Evolutionary conservation across 2,329 filamentous ascomycete genomes (phyloP).

Genomic region (Microcyclosporella mali): DNA sequence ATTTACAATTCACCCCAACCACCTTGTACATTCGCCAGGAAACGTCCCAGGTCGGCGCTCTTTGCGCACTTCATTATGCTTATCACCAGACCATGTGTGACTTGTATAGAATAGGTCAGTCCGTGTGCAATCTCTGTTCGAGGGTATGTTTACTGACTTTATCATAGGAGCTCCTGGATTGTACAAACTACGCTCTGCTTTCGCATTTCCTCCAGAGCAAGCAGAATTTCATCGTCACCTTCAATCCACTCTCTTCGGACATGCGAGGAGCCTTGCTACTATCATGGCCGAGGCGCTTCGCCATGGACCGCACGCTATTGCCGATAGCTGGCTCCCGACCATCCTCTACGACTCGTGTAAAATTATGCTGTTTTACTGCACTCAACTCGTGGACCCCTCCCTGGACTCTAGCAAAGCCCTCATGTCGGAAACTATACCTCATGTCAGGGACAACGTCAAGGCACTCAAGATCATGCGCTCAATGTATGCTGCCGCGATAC

Average conservation of each 20-base stretch:
- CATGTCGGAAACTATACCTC: conserved; percentile 20
- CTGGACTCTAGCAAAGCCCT: conserved; percentile 15
- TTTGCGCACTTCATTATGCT: conserved; percentile 19
- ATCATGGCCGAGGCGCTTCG: conserved; percentile 22
- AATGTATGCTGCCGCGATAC: conserved; percentile 20
- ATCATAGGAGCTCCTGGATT: conserved; percentile 13
- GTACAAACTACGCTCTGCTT: conserved; percentile 19
- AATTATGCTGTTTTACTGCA: conserved; percentile 23
- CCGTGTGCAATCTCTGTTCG: not conserved
- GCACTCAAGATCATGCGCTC: conserved; percentile 21
- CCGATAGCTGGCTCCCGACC: conserved; percentile 20
- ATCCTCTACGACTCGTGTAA: conserved; percentile 24
- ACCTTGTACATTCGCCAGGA: conserved; percentile 23
- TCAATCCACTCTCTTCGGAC: conserved; percentile 19
- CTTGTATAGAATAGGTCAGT: conserved; percentile 16
- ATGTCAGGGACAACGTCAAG: conserved; percentile 20
- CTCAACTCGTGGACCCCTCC: conserved; percentile 19
- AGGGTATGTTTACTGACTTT: not conserved
- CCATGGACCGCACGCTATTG: conserved; percentile 21
- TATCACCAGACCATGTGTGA: conserved; percentile 25
- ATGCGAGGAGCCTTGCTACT: conserved; percentile 19
- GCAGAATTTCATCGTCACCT: conserved; percentile 16
- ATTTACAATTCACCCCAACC: conserved; percentile 21
- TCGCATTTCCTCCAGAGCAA: conserved; percentile 19
- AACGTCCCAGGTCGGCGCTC: conserved; percentile 20